phyloP scores from a whole-genome alignment of 768 basidiomycete species.

The Tulasnella sp. region DNA sequence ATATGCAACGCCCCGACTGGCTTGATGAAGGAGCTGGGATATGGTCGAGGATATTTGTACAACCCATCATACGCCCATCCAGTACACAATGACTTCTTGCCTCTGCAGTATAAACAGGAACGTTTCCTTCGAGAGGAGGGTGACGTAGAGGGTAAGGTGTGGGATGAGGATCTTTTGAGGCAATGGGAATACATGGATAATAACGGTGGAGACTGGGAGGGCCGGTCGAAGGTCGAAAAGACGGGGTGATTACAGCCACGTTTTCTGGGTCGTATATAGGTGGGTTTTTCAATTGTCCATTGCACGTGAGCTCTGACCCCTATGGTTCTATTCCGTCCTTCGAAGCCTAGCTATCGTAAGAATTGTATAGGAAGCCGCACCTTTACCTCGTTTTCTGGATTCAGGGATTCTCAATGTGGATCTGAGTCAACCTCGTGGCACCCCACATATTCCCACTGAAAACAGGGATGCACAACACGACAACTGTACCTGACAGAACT shows the following conservation, averaged over 20 bases:
- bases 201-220: conserved; percentile 43
- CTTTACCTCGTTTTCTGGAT: background rate
- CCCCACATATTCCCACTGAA: background rate
- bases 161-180: conserved; percentile 52
- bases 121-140: conserved; percentile 40
- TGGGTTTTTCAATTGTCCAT: background rate
- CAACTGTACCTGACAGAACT: background rate
- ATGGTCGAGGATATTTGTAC: conserved; percentile 55
- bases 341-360: background rate
- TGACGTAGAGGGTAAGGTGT: conserved; percentile 42
- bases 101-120: conserved; percentile 39
- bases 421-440: background rate
- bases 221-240: conserved; percentile 23
- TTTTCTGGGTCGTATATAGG: background rate
- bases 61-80: conserved; percentile 61
- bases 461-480: background rate
- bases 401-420: background rate
- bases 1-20: conserved; percentile 72
- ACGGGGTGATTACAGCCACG: background rate
- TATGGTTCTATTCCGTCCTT: background rate
- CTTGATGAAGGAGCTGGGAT: conserved; percentile 62
- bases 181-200: conserved; percentile 51
- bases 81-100: conserved; percentile 56
- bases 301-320: background rate
- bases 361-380: background rate